Percentiles rank a stretch among this genome's conserved stretches.
Evolutionary conservation across 2,329 filamentous ascomycete species (phyloP).

Genomic region (Calcarisporium arbuscula): DNA sequence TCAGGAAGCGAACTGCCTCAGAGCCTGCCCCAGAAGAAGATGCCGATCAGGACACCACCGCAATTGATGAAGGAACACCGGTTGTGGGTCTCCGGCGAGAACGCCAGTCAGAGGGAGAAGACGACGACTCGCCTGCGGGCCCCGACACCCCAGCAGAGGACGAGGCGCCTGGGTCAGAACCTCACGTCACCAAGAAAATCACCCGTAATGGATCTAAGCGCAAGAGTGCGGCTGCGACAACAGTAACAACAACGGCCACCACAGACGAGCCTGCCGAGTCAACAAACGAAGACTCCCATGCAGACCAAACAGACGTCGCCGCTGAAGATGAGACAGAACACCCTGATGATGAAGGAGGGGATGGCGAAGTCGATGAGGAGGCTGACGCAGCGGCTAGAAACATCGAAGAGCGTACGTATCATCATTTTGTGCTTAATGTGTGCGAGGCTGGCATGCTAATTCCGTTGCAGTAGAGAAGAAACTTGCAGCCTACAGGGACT

Average conservation of each 20-base stretch:
- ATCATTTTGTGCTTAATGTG: conserved; percentile 2
- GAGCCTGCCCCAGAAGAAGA: conserved; percentile 31
- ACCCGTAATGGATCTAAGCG: conserved; percentile 35
- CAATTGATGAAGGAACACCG: conserved; percentile 29
- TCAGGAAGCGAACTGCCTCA: conserved; percentile 49
- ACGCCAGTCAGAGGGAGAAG: conserved; percentile 43
- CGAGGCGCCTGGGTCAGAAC: conserved; percentile 23
- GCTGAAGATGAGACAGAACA: conserved; percentile 34
- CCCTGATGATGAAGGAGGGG: conserved; percentile 49
- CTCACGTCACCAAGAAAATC: conserved; percentile 31
- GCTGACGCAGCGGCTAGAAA: conserved; percentile 52
- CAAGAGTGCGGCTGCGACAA: conserved; percentile 24
- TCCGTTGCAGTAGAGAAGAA: conserved; percentile 62
- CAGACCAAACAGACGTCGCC: conserved; percentile 27
- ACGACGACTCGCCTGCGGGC: conserved; percentile 19
- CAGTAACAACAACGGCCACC: too few relatives aligned
- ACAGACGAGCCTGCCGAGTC: conserved; percentile 21
- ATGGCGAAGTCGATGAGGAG: conserved; percentile 54
- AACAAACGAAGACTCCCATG: conserved; percentile 23
- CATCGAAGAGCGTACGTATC: conserved; percentile 57
- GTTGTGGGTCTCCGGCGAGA: conserved; percentile 28
- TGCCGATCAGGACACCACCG: conserved; percentile 21
- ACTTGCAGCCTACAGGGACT: conserved; percentile 70
- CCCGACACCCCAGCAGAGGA: conserved; percentile 22
- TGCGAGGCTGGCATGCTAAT: conserved; percentile 14